Evolutionary conservation across 2,329 filamentous ascomycete species (phyloP).

Genomic region (Gnomoniopsis smithogilvyi): DNA sequence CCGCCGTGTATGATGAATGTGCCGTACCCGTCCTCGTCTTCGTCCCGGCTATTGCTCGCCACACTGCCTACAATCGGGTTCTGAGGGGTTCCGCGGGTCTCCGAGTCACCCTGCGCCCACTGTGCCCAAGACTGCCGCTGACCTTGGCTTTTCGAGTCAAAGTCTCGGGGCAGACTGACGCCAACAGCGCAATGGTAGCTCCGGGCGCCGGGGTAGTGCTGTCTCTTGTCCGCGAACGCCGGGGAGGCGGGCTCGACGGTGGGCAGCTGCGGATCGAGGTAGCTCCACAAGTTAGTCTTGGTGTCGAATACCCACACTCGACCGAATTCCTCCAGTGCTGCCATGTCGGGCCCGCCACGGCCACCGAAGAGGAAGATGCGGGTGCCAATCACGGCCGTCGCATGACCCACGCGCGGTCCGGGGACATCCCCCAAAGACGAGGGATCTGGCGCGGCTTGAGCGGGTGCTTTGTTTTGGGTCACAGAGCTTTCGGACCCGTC

Average conservation of each 20-base stretch:
- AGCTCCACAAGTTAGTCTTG: slow-evolving; percentile 59
- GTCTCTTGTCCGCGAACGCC: slow-evolving; percentile 22
- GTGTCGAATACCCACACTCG: slow-evolving; percentile 75
- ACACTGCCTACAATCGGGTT: slow-evolving; percentile 55
- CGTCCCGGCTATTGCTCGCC: slow-evolving; percentile 55
- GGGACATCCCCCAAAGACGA: slow-evolving; percentile 48
- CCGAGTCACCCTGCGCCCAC: slow-evolving; percentile 53
- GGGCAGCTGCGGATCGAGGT: slow-evolving; percentile 53
- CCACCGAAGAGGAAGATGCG: slow-evolving; percentile 82
- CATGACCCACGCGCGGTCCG: slow-evolving; percentile 67
- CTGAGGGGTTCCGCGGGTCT: slow-evolving; percentile 56
- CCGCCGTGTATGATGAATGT: slow-evolving; percentile 77
- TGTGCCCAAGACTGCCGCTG: slow-evolving; percentile 42
- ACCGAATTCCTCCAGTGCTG: slow-evolving; percentile 70
- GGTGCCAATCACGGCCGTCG: slow-evolving; percentile 63
- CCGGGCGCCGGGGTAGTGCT: slow-evolving; percentile 56
- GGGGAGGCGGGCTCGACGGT: slow-evolving; percentile 32
- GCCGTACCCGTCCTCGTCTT: slow-evolving; percentile 60
- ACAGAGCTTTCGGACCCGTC: neutral
- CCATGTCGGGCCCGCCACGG: slow-evolving; percentile 65
- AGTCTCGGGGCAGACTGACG: slow-evolving; percentile 54
- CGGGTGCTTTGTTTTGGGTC: slow-evolving; percentile 37
- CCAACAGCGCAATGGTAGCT: slow-evolving; percentile 67
- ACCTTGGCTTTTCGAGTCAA: slow-evolving; percentile 22
- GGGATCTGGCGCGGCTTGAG: slow-evolving; percentile 9